Evolutionary conservation across 495 filamentous ascomycete genomes (phyloP), one percentile per base, ranked within the genome.

Genomic region (Daldinia concentrica): DNA sequence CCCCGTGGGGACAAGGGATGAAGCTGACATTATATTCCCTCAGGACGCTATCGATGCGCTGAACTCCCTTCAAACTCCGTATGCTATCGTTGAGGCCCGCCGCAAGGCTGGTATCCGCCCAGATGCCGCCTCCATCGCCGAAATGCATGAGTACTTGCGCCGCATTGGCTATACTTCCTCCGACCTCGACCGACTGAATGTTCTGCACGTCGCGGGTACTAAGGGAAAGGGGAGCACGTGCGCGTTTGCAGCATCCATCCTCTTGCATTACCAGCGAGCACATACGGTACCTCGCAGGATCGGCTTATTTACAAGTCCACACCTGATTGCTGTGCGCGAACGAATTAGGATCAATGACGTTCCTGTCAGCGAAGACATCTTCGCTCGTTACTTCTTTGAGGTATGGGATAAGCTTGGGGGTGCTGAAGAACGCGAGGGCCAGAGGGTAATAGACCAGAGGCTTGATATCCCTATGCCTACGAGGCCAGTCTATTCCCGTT

Each of bases 181-280:
- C 24, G 93, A 97, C 77, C 86, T 98, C 62, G 86, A 92, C 69
- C 82, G 82, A 3, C 81, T 98, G 37, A 94, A 93, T 70, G 83
- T 89, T 32, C 81, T 97, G 12, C 94, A 98, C 75, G 89, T 98
- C 22, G 91, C 94, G 12, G 94, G 94, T 41, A 97, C 94, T 12
- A 98, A 98, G 82, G 94, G 94, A 64, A 98, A 98, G 81, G 94
- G 94, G 39, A 90, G 89, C 61, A 92, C 90, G 14, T 91, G 90
- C 72, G 88, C 91, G 48, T 92, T 92, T 68, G 83, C 85, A 62
- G 83, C 84, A 58, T 88, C 85, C 5, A 86, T 90, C 55, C 80
- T 86, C 74, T 58, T 80, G 60, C 71, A 79, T 58, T 78, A 82
- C 74, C 73, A 79, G 59, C 67, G 71, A 29, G 39, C 78, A 27